Conservation (phyloP, 345 rosid species). For the Mallotus nudiflorus region DNA sequence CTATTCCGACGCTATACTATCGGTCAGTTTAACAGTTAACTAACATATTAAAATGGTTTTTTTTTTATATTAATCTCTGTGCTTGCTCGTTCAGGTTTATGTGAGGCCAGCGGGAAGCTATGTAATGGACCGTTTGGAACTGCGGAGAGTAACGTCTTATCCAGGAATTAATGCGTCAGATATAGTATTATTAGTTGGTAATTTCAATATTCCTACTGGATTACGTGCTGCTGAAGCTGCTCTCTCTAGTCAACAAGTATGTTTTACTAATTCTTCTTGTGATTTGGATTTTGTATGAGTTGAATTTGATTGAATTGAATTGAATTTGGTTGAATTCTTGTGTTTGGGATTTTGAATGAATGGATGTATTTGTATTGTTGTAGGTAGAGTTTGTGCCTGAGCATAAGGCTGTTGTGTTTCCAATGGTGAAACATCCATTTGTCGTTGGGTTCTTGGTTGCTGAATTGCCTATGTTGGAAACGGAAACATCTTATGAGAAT, state of each 20-base stretch:
- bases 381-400: slow-evolving; percentile 66
- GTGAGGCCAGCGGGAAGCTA: slow-evolving; percentile 95
- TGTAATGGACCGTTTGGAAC: slow-evolving; percentile 89
- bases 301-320: neutral
- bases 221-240: slow-evolving; percentile 83
- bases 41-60: too few species aligned
- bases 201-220: slow-evolving; percentile 69
- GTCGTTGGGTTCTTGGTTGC: slow-evolving; percentile 94
- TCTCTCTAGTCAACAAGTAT: slow-evolving; percentile 71
- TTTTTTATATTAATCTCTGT: neutral
- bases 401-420: slow-evolving; percentile 77
- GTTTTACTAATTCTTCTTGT: neutral
- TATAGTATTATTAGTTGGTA: slow-evolving; percentile 71
- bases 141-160: slow-evolving; percentile 66
- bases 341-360: too few species aligned
- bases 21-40: slow-evolving; percentile 36
- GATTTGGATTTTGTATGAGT: too few species aligned
- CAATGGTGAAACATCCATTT: slow-evolving; percentile 91
- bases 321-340: too few species aligned
- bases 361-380: slow-evolving; percentile 17
- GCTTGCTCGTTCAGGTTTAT: slow-evolving; percentile 49
- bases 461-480: slow-evolving; percentile 53
- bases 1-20: slow-evolving; percentile 66
- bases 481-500: slow-evolving; percentile 16
- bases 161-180: slow-evolving; percentile 52